Conservation (phyloP, 176 grass and related monocot species). For the Bonia amplexicaulis region DNA sequence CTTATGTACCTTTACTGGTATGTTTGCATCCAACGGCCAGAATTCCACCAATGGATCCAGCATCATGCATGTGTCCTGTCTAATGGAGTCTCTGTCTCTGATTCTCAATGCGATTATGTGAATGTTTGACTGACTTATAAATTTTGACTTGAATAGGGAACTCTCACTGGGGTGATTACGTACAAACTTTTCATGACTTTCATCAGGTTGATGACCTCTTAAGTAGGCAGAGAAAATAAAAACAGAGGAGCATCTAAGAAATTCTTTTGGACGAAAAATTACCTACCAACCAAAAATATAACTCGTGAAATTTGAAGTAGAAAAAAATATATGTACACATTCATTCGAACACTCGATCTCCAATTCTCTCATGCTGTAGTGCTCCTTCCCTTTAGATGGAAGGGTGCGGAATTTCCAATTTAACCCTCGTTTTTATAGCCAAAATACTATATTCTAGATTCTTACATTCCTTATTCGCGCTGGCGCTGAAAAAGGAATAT, state of each 20-base stretch:
- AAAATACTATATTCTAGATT: neutral
- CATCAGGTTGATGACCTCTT: neutral
- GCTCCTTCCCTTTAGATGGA: neutral
- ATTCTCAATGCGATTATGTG: neutral
- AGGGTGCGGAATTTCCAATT: neutral
- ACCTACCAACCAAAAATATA: neutral
- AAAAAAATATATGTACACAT: neutral
- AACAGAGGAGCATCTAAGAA: neutral
- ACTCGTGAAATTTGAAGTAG: neutral
- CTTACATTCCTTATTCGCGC: neutral
- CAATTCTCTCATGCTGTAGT: neutral
- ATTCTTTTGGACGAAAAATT: neutral
- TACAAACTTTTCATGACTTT: neutral
- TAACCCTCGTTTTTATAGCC: neutral
- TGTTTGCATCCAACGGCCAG: no score
- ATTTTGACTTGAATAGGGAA: neutral
- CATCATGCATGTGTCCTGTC: neutral
- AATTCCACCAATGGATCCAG: no score
- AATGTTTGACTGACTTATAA: neutral
- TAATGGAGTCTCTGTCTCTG: neutral
- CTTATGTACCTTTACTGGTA: no score
- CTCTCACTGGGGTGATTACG: neutral
- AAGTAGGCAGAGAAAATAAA: neutral
- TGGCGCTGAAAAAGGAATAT: no score
- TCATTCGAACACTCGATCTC: neutral